phyloP scores from a whole-genome alignment of 257 asterid species.

The Jacaranda copaia region DNA sequence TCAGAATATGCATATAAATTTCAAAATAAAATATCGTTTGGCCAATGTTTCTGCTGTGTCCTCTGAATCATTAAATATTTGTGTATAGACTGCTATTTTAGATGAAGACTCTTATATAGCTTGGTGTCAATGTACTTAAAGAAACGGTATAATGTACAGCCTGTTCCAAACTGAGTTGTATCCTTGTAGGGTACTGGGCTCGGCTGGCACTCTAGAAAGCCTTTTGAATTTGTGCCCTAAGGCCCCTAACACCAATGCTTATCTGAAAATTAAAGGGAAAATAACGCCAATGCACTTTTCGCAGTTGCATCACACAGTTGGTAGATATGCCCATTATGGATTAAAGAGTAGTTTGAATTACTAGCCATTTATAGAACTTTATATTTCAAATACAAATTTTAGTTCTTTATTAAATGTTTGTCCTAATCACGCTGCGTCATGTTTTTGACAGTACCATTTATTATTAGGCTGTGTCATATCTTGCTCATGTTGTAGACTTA shows the following conservation, averaged over 20 bases:
- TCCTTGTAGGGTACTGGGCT: neutral
- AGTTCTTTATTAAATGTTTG: neutral
- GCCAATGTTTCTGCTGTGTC: neutral
- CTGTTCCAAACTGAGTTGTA: neutral
- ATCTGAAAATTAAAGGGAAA: constrained; percentile 7
- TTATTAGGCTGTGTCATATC: constrained; percentile 12
- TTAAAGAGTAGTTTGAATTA: neutral
- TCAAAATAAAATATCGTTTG: neutral
- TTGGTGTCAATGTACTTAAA: neutral
- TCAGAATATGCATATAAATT: neutral
- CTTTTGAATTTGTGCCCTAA: neutral
- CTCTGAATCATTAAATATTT: neutral
- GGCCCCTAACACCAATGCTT: neutral
- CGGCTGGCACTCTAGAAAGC: neutral
- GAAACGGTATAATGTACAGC: neutral
- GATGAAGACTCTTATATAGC: constrained; percentile 4
- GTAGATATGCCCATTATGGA: constrained; percentile 1
- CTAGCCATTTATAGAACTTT: neutral
- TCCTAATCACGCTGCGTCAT: constrained; percentile 19
- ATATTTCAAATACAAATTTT: neutral
- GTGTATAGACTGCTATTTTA: neutral
- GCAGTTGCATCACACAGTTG: neutral
- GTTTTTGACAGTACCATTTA: neutral
- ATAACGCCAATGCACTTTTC: neutral
- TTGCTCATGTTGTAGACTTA: neutral